Conservation (phyloP, 179 eudicot genomes). For the Camellia oleifera region DNA sequence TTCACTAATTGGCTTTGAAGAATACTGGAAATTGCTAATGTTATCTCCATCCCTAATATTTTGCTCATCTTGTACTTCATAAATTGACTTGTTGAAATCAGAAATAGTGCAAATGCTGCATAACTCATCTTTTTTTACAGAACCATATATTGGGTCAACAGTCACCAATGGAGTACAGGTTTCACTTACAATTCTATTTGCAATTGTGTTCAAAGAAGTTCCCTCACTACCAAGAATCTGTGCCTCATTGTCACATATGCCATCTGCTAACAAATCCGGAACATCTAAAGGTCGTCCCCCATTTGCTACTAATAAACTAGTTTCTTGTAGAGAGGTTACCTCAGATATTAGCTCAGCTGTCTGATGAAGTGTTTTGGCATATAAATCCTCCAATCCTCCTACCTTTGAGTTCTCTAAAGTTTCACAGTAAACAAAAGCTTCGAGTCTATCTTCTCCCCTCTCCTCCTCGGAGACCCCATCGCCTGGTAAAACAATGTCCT, state of each 20-base stretch:
- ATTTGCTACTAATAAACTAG: constrained; percentile 21
- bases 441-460: constrained; percentile 13
- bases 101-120: constrained; percentile 20
- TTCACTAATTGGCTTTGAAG: constrained; percentile 13
- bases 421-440: constrained; percentile 14
- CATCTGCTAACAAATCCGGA: constrained; percentile 3
- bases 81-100: constrained; percentile 17
- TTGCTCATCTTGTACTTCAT: constrained; percentile 17
- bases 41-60: constrained; percentile 14
- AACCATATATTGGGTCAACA: constrained; percentile 20
- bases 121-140: constrained; percentile 19
- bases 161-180: constrained; percentile 18
- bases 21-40: constrained; percentile 2
- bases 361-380: constrained; percentile 11
- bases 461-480: constrained; percentile 15
- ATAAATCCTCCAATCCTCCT: constrained; percentile 14
- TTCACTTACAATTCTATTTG: constrained; percentile 16
- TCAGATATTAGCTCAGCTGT: constrained; percentile 17
- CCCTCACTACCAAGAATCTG: constrained; percentile 7
- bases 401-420: constrained; percentile 17
- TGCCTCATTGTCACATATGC: constrained; percentile 6
- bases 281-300: constrained; percentile 10
- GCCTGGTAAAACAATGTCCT: background rate
- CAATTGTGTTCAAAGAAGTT: constrained; percentile 16
- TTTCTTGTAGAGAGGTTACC: constrained; percentile 23